These are phyloP conservation scores for Candida chauliodis DNA, from an alignment of 805 yeast species.

Conservation along the genomic window DNA sequence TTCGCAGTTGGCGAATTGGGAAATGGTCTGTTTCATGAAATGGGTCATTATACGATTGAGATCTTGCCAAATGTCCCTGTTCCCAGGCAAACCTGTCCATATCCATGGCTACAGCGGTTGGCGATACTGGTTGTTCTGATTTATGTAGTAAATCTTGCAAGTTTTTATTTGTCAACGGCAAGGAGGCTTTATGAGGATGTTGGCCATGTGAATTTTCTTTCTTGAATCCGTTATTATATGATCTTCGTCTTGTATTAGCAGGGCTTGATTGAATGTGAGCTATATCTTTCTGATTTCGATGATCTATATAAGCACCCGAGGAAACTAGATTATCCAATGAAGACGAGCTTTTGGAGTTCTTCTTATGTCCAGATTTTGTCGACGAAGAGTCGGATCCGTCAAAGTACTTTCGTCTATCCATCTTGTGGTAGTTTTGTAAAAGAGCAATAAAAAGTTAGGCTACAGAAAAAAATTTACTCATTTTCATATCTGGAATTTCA, in stretches of 20 bases:
- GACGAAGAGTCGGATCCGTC: conserved; percentile 5
- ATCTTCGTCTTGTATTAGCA: conserved; percentile 26
- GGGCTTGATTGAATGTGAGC: conserved; percentile 27
- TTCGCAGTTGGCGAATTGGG: conserved; percentile 2
- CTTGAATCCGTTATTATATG: conserved; percentile 1
- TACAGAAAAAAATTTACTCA: background rate
- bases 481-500: background rate
- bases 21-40: conserved; percentile 2
- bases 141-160: conserved; percentile 24
- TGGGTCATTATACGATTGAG: conserved; percentile 5
- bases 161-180: conserved; percentile 38
- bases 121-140: conserved; percentile 8
- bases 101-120: conserved; percentile 29
- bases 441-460: conserved; percentile 1
- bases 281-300: conserved; percentile 23
- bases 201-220: conserved; percentile 3
- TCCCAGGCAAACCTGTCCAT: conserved; percentile 38
- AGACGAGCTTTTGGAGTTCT: conserved; percentile 1
- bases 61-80: conserved; percentile 18
- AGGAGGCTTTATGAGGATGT: conserved; percentile 7
- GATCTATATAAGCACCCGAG: conserved; percentile 24
- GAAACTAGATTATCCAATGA: conserved; percentile 8
- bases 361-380: background rate
- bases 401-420: conserved; percentile 1
- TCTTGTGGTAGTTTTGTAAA: background rate